Evolutionary conservation across 352 stramenopile species (phyloP).

Genomic region (Phytophthora rubi): DNA sequence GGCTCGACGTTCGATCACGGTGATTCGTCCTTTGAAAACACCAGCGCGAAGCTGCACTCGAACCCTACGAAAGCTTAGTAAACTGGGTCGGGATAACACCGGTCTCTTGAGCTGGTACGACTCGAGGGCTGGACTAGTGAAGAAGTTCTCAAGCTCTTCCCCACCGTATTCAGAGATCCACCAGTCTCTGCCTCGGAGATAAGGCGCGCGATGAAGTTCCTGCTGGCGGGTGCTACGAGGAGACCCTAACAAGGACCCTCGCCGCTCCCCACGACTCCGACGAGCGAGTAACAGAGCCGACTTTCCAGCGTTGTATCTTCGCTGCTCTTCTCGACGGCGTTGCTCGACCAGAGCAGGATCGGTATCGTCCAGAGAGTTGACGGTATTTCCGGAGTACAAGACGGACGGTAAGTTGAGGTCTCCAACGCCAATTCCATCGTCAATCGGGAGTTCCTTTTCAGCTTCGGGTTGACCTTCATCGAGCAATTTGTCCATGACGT

Average conservation of each 20-base stretch:
- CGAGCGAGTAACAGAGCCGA: constrained; percentile 44
- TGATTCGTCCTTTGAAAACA: constrained; percentile 84
- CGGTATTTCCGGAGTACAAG: constrained; percentile 22
- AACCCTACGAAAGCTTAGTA: constrained; percentile 60
- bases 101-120: constrained; percentile 75
- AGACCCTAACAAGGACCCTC: constrained; percentile 11
- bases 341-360: constrained; percentile 69
- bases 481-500: constrained; percentile 17
- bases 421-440: constrained; percentile 74
- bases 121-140: constrained; percentile 75
- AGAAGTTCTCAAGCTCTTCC: constrained; percentile 82
- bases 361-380: constrained; percentile 7
- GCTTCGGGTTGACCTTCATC: constrained; percentile 28
- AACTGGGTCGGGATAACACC: constrained; percentile 59
- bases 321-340: constrained; percentile 46
- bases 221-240: constrained; percentile 19
- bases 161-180: constrained; percentile 73
- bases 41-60: constrained; percentile 68
- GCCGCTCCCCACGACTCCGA: background rate
- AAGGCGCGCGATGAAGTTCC: constrained; percentile 42
- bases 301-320: constrained; percentile 61
- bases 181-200: constrained; percentile 71
- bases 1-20: constrained; percentile 47
- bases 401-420: constrained; percentile 40
- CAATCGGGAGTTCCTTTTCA: constrained; percentile 18